Evolutionary conservation across 345 rosid species (phyloP), one percentile per base, ranked within the genome.

Genomic region (Eucalyptus dawsonii): DNA sequence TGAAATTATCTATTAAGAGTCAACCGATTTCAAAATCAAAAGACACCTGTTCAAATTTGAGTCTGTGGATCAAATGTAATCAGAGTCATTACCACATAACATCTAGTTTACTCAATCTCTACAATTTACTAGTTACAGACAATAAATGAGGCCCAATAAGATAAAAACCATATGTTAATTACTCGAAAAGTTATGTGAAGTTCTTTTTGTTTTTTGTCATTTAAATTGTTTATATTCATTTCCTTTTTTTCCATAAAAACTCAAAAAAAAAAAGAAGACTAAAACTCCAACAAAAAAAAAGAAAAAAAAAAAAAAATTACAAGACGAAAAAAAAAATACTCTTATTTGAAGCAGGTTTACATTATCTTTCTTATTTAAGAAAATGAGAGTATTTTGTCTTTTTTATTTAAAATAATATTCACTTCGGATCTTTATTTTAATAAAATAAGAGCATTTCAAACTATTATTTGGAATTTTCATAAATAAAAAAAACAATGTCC

Each of bases 21-120:
- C 3, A 19, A 2, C 31, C 4, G 11, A 3, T 7, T 19, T 67
- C 40, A 5, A n/a, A 65, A 65, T 8, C 6, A 4, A 9, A 34
- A 16, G 24, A 34, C 80, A 19, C 44, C 11, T 16, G 11, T 9
- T 34, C 1, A 2, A 6, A 17, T 34, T 11, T 3, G 22, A 34
- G 7, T n/a, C 0, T 2, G 1, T 13, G 12, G 44, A 31, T 31
- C 42, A 9, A 16, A 31, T 31, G 22, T 12, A 31, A 31, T 31
- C 0, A 15, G 11, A 67, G 11, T 3, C 34, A 14, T 62, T 62
- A 12, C 34, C 69, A 2, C 34, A 29, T 27, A n/a, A 9, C 5
- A 37, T 31, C 24, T 0, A 1, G 2, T 34, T 34, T 34, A 6
- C 3, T 34, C 24, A 34, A 69, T 69, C 42, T 31, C 22, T 31